These are phyloP conservation scores for Tetrapyrgos nigripes DNA, from an alignment of 1,284 basidiomycete genomes.

Conservation along the genomic window DNA sequence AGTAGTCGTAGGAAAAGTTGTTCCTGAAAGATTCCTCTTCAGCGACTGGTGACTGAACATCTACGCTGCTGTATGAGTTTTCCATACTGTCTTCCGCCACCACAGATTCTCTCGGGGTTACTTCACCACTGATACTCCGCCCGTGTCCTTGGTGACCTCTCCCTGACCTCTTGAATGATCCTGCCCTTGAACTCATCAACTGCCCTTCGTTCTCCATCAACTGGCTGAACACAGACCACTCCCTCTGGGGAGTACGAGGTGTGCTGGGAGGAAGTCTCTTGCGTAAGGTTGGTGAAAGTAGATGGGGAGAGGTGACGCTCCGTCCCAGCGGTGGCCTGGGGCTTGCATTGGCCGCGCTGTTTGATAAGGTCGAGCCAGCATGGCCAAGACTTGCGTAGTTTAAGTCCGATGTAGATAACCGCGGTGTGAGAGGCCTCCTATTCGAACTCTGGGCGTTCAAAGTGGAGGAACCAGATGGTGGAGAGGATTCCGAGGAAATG, in stretches of 20 bases:
- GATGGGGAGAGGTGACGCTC: slow-evolving; percentile 6
- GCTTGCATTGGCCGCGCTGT: background rate
- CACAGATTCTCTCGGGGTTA: slow-evolving; percentile 7
- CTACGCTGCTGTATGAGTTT: slow-evolving; percentile 5
- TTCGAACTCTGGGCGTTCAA: background rate
- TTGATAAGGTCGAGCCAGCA: too few relatives aligned
- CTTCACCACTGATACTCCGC: slow-evolving; percentile 4
- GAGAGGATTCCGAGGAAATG: background rate
- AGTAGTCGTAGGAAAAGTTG: slow-evolving; percentile 13
- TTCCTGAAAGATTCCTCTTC: slow-evolving; percentile 11
- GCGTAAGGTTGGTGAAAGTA: background rate
- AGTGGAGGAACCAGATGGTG: background rate
- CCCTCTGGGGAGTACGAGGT: slow-evolving; percentile 23
- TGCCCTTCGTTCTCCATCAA: slow-evolving; percentile 71
- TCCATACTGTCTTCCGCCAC: slow-evolving; percentile 4
- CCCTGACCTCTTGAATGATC: slow-evolving; percentile 19
- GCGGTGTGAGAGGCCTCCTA: background rate
- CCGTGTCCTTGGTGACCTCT: slow-evolving; percentile 15
- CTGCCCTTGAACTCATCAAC: slow-evolving; percentile 29
- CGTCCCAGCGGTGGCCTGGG: slow-evolving; percentile 10
- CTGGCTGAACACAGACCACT: slow-evolving; percentile 77
- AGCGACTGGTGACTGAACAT: slow-evolving; percentile 18
- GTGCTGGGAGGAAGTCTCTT: background rate
- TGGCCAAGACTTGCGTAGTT: background rate
- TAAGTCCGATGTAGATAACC: background rate